Evolutionary conservation across 495 filamentous ascomycete species (phyloP), one percentile per base, ranked within the genome.

Genomic region (Xylaria flabelliformis): DNA sequence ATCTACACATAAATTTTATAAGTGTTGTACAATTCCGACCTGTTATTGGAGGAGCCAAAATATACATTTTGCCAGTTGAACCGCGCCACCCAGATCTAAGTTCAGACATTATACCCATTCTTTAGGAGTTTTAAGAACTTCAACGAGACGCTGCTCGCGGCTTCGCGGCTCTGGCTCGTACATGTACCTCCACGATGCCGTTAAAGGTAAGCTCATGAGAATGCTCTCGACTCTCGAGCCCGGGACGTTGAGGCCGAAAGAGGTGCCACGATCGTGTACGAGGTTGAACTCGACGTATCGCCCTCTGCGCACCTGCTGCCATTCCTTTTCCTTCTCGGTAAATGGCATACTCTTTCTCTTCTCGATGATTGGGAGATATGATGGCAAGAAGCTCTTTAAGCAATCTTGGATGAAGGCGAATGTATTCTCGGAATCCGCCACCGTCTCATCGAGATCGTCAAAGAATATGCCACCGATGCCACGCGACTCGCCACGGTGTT

Each of bases 231-330:
- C 88, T 68, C 96, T 88, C 12, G 94, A 92, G 72, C 93, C 93
- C 4, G 96, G 97, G 0, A 97, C 97, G 74, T 94, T 95, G 68
- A 99, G 83, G 0, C 96, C 96, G 80, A 99, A 99, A 62, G 92
- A 91, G 7, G 96, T 99, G 15, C 96, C 96, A 36, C 96, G 90
- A 84, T 99, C 96, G 83, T 99, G 94, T 61, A 99, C 93, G 21
- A 99, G 88, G 82, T 99, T 99, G 82, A 99, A 99, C 80, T 99
- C 96, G 34, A 99, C 97, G 81, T 99, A 99, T 74, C 92, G 85
- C 44, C 97, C 96, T 63, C 96, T 87, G 39, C 96, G 88, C 72
- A 99, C 85, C 84, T 98, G 96, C 81, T 99, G 96, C 96, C 96
- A 99, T 70, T 92, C 87, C 84, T 97, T 98, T 83, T 98, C 92